Evolutionary conservation across 768 basidiomycete species (phyloP).

Genomic region (Sistotremastrum suecicum): DNA sequence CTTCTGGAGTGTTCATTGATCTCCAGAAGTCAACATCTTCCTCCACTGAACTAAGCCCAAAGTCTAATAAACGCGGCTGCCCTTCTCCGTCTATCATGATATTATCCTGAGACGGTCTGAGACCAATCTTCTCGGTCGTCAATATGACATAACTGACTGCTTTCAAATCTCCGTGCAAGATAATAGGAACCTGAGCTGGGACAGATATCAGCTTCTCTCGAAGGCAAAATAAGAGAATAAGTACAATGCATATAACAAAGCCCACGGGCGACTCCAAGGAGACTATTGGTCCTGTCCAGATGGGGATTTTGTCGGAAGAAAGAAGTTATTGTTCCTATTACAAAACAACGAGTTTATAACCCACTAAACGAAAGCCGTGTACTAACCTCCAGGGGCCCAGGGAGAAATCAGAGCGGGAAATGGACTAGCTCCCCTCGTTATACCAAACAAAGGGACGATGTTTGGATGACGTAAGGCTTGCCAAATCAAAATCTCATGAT

Average conservation of each 20-base stretch:
- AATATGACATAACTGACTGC: conserved; percentile 6
- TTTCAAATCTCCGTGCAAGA: conserved; percentile 15
- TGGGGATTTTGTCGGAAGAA: too few relatives aligned
- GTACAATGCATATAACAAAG: conserved; percentile 5
- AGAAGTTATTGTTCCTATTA: conserved; percentile 1
- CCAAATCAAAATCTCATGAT: conserved; percentile 7
- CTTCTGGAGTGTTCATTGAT: conserved; percentile 3
- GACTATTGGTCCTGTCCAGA: too few relatives aligned
- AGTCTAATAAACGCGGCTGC: conserved; percentile 11
- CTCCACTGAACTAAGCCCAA: conserved; percentile 10
- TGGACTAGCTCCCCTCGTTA: conserved; percentile 4
- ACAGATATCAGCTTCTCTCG: too few relatives aligned
- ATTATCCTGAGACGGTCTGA: conserved; percentile 7
- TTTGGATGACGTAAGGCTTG: conserved; percentile 7
- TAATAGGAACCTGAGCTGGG: conserved; percentile 8
- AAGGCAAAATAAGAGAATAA: neutral
- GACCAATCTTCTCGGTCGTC: neutral
- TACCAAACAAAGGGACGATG: conserved; percentile 8
- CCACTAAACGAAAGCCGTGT: neutral
- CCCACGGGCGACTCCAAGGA: conserved; percentile 9
- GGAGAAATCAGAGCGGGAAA: conserved; percentile 5
- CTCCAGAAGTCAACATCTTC: neutral
- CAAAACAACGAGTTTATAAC: neutral
- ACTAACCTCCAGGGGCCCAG: conserved; percentile 7
- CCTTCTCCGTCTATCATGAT: conserved; percentile 11